phyloP scores from a whole-genome alignment of 179 eudicot genomes.

The Gypsophila paniculata region DNA sequence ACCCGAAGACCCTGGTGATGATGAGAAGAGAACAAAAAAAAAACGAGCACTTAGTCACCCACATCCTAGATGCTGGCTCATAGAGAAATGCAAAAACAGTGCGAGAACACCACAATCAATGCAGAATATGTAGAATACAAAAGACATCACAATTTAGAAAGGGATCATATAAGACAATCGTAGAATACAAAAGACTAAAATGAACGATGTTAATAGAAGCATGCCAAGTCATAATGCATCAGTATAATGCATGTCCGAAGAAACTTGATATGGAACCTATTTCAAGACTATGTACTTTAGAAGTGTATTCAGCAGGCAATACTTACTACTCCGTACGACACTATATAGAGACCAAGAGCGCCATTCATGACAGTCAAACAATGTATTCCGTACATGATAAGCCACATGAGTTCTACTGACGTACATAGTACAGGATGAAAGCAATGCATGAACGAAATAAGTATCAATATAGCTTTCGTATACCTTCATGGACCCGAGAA shows the following conservation, averaged over 20 bases:
- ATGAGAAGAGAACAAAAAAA: not conserved
- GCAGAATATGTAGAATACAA: not conserved
- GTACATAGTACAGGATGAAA: too few relatives aligned
- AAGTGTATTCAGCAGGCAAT: not conserved
- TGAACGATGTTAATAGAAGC: too few relatives aligned
- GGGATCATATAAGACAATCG: too few relatives aligned
- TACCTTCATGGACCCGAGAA: conserved; percentile 97
- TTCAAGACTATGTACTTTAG: not conserved
- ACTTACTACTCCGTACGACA: not conserved
- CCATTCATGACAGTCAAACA: not conserved
- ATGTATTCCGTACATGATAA: conserved; percentile 2
- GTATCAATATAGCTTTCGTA: not conserved
- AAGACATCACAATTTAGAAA: too few relatives aligned
- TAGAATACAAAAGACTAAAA: too few relatives aligned
- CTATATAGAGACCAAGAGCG: conserved; percentile 1
- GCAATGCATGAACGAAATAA: not conserved
- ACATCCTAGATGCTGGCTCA: not conserved
- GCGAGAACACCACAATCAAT: not conserved
- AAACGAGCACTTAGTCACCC: conserved; percentile 2
- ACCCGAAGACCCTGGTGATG: conserved; percentile 78
- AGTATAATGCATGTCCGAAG: not conserved
- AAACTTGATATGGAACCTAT: conserved; percentile 10
- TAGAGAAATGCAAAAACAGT: not conserved
- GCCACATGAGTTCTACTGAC: not conserved
- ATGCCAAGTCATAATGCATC: too few relatives aligned